Evolutionary conservation across 2,329 filamentous ascomycete genomes (phyloP).

Genomic region (Thielaviopsis cerberus): DNA sequence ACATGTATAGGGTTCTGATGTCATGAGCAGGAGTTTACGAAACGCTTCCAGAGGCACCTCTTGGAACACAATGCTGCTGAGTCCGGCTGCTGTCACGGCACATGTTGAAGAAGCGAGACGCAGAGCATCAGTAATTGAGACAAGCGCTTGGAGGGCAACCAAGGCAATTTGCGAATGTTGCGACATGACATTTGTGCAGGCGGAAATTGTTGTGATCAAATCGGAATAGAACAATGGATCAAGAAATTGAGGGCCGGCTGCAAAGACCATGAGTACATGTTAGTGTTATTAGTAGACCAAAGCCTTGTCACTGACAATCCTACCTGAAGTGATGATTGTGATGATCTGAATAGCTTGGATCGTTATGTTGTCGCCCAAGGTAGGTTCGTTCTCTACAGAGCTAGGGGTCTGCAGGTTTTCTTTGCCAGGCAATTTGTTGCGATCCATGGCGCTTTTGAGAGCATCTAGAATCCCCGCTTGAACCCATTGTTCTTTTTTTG

Average conservation of each 20-base stretch:
- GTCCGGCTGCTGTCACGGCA: background rate
- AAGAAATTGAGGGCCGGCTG: slow-evolving; percentile 67
- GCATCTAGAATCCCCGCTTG: slow-evolving; percentile 47
- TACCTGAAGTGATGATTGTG: slow-evolving; percentile 70
- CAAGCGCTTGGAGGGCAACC: slow-evolving; percentile 46
- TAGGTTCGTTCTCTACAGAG: background rate
- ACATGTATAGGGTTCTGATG: background rate
- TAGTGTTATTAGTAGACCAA: background rate
- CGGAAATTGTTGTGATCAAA: slow-evolving; percentile 50
- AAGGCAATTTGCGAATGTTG: slow-evolving; percentile 49
- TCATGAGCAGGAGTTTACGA: background rate
- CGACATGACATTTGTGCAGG: slow-evolving; percentile 46
- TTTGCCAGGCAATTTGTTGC: background rate
- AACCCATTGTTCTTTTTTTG: slow-evolving; percentile 69
- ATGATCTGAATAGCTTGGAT: slow-evolving; percentile 73
- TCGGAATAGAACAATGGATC: slow-evolving; percentile 50
- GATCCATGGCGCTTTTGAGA: slow-evolving; percentile 15
- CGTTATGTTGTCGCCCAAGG: background rate
- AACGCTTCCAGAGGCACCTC: background rate
- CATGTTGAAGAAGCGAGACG: background rate
- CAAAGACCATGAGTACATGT: slow-evolving; percentile 1
- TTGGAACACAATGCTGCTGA: slow-evolving; percentile 1
- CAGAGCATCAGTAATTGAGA: background rate
- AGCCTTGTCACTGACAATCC: background rate
- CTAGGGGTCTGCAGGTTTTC: background rate